Percentiles rank a stretch among this genome's conserved stretches.
phyloP scores from a whole-genome alignment of 306 rosid genomes.

The Trifolium pratense region DNA sequence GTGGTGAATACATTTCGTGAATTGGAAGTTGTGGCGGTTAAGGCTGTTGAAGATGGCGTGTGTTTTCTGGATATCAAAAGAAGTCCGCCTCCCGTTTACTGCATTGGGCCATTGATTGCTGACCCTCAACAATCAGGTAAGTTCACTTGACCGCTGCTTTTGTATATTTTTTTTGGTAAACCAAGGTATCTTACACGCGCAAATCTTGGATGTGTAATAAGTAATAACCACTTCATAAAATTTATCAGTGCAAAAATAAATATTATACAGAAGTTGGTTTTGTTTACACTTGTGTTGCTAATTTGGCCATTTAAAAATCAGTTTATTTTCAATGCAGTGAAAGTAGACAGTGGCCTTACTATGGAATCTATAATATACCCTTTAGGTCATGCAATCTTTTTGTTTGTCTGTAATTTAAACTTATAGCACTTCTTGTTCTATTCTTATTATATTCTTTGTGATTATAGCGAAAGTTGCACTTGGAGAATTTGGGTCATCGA shows the following conservation, averaged over 20 bases:
- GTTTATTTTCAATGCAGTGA: too few species aligned
- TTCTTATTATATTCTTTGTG: not conserved
- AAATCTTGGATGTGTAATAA: too few species aligned
- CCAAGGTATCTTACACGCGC: too few species aligned
- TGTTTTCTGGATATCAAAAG: not conserved
- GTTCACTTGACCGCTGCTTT: not conserved
- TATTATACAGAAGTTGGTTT: too few species aligned
- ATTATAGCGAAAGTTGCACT: conserved; percentile 32
- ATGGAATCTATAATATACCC: too few species aligned
- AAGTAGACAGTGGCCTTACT: too few species aligned
- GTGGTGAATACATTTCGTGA: conserved; percentile 36
- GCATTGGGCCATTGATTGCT: conserved; percentile 39
- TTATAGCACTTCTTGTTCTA: not conserved
- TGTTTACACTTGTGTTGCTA: too few species aligned
- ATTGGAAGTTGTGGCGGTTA: not conserved
- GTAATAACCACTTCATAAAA: too few species aligned
- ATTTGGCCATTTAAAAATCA: not conserved
- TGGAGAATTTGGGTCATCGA: conserved; percentile 40
- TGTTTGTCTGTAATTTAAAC: not conserved
- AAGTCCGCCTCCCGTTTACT: conserved; percentile 21
- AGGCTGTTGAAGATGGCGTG: not conserved
- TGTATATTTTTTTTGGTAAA: not conserved
- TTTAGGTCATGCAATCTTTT: too few species aligned
- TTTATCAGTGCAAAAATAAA: too few species aligned
- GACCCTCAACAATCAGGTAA: conserved; percentile 14